A percentile compares a stretch with the other conserved stretches of the same genome.
phyloP scores from a whole-genome alignment of 2,329 filamentous ascomycete species.

The Ophiocordyceps unilateralis region DNA sequence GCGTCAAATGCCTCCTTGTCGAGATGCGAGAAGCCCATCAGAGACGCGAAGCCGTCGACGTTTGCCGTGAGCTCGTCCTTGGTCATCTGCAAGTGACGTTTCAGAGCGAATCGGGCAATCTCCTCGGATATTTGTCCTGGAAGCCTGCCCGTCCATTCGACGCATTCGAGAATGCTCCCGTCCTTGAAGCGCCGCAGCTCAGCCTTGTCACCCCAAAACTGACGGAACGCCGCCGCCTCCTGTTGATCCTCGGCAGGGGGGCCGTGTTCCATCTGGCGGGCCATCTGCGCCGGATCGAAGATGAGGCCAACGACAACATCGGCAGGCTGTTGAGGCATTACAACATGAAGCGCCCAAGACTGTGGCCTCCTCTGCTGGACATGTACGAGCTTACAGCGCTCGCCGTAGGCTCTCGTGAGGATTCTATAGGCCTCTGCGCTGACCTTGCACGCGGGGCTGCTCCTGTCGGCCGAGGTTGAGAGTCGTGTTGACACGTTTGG shows the following conservation, averaged over 20 bases:
- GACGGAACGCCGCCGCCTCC: constrained; percentile 63
- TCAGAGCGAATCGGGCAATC: constrained; percentile 56
- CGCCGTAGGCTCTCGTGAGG: constrained; percentile 54
- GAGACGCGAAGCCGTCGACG: constrained; percentile 30
- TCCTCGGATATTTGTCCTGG: constrained; percentile 57
- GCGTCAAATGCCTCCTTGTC: constrained; percentile 47
- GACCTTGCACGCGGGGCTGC: constrained; percentile 26
- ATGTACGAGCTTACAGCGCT: constrained; percentile 54
- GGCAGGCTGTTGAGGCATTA: constrained; percentile 8
- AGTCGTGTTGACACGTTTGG: constrained; percentile 10
- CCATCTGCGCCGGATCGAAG: constrained; percentile 55
- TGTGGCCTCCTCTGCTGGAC: constrained; percentile 23
- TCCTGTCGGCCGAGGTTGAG: constrained; percentile 18
- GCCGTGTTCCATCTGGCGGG: constrained; percentile 70
- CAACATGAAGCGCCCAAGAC: constrained; percentile 13
- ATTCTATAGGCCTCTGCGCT: constrained; percentile 43
- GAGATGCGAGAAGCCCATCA: constrained; percentile 27
- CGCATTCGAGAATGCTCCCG: constrained; percentile 79
- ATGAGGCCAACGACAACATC: constrained; percentile 48
- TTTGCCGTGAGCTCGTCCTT: constrained; percentile 34
- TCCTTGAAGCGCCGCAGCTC: constrained; percentile 91
- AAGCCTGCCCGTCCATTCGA: constrained; percentile 61
- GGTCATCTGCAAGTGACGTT: constrained; percentile 47
- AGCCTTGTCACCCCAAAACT: constrained; percentile 89
- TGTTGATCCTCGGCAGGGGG: constrained; percentile 74